Conservation (phyloP, 2,329 filamentous ascomycete genomes). For the Botrytis aclada region DNA sequence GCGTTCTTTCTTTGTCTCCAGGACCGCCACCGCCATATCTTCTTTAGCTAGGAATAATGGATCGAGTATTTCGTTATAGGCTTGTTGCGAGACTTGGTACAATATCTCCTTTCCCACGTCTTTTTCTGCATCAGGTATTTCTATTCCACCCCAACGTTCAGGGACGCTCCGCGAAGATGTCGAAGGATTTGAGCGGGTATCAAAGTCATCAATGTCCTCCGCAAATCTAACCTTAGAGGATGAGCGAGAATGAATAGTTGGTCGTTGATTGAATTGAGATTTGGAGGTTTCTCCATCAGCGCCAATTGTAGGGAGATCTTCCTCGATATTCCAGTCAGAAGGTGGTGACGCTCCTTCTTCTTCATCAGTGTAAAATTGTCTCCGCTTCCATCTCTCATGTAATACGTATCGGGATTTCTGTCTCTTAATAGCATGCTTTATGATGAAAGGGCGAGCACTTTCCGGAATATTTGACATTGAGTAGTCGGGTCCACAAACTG, state of each 20-base stretch:
- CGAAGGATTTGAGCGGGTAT: slow-evolving; percentile 68
- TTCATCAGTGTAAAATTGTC: slow-evolving; percentile 80
- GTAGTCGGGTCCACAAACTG: slow-evolving; percentile 32
- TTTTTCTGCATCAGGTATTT: slow-evolving; percentile 74
- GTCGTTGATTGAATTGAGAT: slow-evolving; percentile 43
- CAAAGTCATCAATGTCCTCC: slow-evolving; percentile 67
- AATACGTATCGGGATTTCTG: slow-evolving; percentile 40
- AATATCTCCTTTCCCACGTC: slow-evolving; percentile 74
- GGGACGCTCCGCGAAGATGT: slow-evolving; percentile 70
- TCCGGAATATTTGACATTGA: slow-evolving; percentile 28
- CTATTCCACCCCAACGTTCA: slow-evolving; percentile 74
- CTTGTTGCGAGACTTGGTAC: slow-evolving; percentile 87
- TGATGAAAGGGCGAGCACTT: slow-evolving; percentile 29
- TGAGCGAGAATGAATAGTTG: slow-evolving; percentile 59
- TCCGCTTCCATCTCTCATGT: slow-evolving; percentile 70
- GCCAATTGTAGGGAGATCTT: slow-evolving; percentile 48
- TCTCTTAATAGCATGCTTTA: slow-evolving; percentile 31
- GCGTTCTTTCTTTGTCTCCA: slow-evolving; percentile 60
- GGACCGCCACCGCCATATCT: slow-evolving; percentile 67
- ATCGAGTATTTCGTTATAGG: slow-evolving; percentile 89
- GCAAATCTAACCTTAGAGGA: slow-evolving; percentile 78
- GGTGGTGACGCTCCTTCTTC: slow-evolving; percentile 73
- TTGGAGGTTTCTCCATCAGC: slow-evolving; percentile 43
- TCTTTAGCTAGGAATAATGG: slow-evolving; percentile 80
- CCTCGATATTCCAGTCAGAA: slow-evolving; percentile 58